Evolutionary conservation across 2,329 filamentous ascomycete species (phyloP), one percentile per base, ranked within the genome.

Genomic region (Metarhizium guizhouense): DNA sequence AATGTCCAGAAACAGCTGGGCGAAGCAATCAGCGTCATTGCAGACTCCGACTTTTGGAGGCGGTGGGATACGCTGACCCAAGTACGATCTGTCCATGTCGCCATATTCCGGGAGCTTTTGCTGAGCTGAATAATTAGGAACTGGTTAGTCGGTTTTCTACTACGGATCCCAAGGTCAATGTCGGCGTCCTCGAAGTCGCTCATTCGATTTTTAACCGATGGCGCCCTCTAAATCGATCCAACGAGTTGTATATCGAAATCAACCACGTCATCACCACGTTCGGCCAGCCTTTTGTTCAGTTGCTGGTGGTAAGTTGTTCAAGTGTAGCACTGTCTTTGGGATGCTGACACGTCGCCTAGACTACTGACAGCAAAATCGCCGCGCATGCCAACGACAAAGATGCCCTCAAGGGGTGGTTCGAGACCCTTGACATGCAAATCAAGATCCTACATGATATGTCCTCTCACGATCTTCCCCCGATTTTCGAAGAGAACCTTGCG

Each of bases 191-290:
- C 58, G 91, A 96, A 73, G 94, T 99, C 48, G 95, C 95, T 63
- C 94, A 99, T 74, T 97, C 94, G 51, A 97, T 99, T 64, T 99
- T 97, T 75, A 89, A 88, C 69, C 81, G 94, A 70, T 99, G 94
- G 94, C 83, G 94, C 61, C 95, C 94, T 8, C 79, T 99, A 45
- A 96, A 95, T 75, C 85, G 88, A 59, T 96, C 92, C 47, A 90
- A 99, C 71, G 90, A 88, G 52, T 83, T 99, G 11, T 99, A 91
- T 71, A 88, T 84, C 40, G 94, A 99, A 74, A 95, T 99, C 76
- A 94, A 96, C 72, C 94, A 99, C 75, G 95, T 99, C 56, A 81
- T 99, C 53, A 76, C 77, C 58, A 90, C 86, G 56, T 97, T 99
- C 70, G 88, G 90, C 57, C 76, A 82, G 43, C 87, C 94, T 0